Evolutionary conservation across 768 basidiomycete species (phyloP), one percentile per base, ranked within the genome.

Genomic region (Termitomyces heimii): DNA sequence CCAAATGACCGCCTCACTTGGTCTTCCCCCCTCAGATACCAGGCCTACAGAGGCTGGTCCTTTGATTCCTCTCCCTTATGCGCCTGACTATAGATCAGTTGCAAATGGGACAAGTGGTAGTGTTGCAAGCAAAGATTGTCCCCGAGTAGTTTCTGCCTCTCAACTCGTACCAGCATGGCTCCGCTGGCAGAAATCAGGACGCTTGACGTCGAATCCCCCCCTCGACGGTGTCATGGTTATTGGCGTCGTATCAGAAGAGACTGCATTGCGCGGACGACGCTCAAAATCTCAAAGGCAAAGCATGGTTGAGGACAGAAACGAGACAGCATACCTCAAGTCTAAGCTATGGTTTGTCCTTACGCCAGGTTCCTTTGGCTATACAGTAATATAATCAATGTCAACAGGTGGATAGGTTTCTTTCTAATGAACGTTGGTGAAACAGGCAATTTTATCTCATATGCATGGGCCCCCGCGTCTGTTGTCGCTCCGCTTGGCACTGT

Each of bases 401-500:
- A 2, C 57, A 92, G 93, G 95, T 96, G 96, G 92, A 64, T 80
- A 12, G 96, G 96, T 1, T 89, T 98, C 64, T 59, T 83, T 14
- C 77, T 97, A 49, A 94, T 98, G 86, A 92, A 94, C 61, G 58
- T 96, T 22, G 96, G 96, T 14, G 96, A 99, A 73, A 74, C 81
- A 22, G 82, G 94, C 6, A 98, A 98, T 67, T 98, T 97, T 65
- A 86, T 86, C 47, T 91, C 91, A 0, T 95, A 95, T 60, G 93
- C 86, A 0, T 95, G 79, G 71, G 92, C 92, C 22, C 93, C 93
- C 9, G 92, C 93, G 5, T 92, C 90, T n/a, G 75, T 95, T 5
- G 94, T 98, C 13, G 94, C 96, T 0, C 96, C 96, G 29, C 77
- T 98, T 12, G 96, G 96, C n/a, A 94, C 92, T 45, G 94, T 96